phyloP scores from a whole-genome alignment of 2,329 filamentous ascomycete genomes.

The Periglandula ipomoeae region DNA sequence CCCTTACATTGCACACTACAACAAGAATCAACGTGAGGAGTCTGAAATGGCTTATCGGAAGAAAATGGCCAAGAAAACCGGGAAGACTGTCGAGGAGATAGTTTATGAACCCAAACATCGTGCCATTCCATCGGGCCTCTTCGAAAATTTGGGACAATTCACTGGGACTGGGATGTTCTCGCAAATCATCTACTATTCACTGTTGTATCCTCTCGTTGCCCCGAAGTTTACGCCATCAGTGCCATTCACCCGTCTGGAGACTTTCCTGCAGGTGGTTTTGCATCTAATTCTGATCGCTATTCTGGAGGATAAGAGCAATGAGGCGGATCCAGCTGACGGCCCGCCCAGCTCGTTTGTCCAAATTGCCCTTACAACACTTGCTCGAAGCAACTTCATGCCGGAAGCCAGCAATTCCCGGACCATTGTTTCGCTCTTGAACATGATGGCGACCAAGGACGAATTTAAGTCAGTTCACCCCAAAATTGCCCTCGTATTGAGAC shows the following conservation, averaged over 20 bases:
- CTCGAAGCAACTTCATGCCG: conserved; percentile 51
- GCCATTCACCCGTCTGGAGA: conserved; percentile 75
- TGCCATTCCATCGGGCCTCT: conserved; percentile 67
- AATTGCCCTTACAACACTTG: conserved; percentile 56
- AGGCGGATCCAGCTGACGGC: conserved; percentile 39
- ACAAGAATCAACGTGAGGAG: conserved; percentile 93
- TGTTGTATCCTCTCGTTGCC: conserved; percentile 70
- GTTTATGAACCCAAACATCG: conserved; percentile 84
- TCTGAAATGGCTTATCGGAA: conserved; percentile 83
- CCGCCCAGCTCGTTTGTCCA: conserved; percentile 59
- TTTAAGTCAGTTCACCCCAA: conserved; percentile 80
- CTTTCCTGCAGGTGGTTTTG: conserved; percentile 83
- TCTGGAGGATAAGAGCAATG: conserved; percentile 63
- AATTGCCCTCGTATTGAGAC: conserved; percentile 71
- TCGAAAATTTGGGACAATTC: conserved; percentile 66
- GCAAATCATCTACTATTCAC: conserved; percentile 80
- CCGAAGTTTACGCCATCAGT: conserved; percentile 62
- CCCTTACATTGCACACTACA: conserved; percentile 93
- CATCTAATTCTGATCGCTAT: conserved; percentile 82
- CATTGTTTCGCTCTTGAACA: conserved; percentile 54
- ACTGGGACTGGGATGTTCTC: conserved; percentile 79
- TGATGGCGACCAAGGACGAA: conserved; percentile 57
- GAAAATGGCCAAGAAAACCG: conserved; percentile 79
- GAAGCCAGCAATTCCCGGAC: conserved; percentile 49
- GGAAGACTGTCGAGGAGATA: conserved; percentile 70